phyloP scores from a whole-genome alignment of 306 rosid species.

The Benincasa hispida region DNA sequence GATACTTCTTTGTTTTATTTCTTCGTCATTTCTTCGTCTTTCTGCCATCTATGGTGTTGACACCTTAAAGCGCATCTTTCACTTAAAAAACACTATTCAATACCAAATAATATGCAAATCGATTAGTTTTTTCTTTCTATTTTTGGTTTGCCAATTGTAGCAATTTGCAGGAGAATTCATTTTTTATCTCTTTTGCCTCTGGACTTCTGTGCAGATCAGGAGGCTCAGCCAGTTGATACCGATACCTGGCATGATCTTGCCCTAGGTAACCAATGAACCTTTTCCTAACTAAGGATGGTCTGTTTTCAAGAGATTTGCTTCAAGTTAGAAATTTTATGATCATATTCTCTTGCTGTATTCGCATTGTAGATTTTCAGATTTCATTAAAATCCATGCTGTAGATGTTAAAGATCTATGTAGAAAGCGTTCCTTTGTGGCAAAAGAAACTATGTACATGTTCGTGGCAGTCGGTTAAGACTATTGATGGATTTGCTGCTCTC shows the following conservation, averaged over 20 bases:
- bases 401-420: neutral
- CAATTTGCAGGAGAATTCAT: neutral
- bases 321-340: neutral
- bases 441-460: neutral
- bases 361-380: neutral
- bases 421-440: neutral
- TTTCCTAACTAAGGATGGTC: neutral
- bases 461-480: neutral
- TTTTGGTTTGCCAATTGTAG: neutral
- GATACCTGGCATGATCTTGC: constrained; percentile 48
- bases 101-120: neutral
- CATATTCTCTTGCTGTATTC: neutral
- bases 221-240: constrained; percentile 28
- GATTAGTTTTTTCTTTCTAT: neutral
- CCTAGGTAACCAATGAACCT: constrained; percentile 17
- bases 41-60: neutral
- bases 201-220: constrained; percentile 25
- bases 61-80: neutral
- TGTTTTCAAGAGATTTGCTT: neutral
- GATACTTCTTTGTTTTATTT: neutral
- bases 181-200: neutral
- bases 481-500: neutral
- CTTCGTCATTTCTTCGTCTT: neutral
- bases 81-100: neutral
- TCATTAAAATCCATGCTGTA: neutral